Evolutionary conservation across 805 yeast genomes (phyloP).

Genomic region (Saccharomycopsis fermentans): DNA sequence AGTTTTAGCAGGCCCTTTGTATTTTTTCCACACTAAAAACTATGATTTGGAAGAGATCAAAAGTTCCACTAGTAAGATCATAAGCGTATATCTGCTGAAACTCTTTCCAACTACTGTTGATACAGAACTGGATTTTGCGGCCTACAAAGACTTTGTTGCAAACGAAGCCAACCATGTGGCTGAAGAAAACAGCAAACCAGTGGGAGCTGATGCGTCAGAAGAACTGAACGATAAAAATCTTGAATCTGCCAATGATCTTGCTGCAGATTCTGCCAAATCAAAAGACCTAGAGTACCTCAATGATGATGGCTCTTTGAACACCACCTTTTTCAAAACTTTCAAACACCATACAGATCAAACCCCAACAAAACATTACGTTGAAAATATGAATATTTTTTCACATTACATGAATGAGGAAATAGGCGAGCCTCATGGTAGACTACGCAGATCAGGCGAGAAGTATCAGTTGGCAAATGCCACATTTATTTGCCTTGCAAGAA

Average conservation of each 20-base stretch:
- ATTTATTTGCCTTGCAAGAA: slow-evolving; percentile 60
- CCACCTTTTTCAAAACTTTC: slow-evolving; percentile 8
- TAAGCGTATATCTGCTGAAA: not conserved
- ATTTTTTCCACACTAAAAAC: not conserved
- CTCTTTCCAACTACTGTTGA: not conserved
- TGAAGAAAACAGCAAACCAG: not conserved
- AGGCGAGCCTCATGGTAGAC: slow-evolving; percentile 12
- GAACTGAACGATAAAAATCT: too few relatives aligned
- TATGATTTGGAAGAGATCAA: not conserved
- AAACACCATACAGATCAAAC: slow-evolving; percentile 2
- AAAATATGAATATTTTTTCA: not conserved
- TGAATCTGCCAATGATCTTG: too few relatives aligned
- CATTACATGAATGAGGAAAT: not conserved
- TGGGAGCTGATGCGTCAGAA: too few relatives aligned
- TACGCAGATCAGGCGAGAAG: slow-evolving; percentile 23
- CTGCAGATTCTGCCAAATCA: not conserved
- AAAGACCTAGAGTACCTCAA: slow-evolving; percentile 2
- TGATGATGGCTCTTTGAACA: slow-evolving; percentile 11
- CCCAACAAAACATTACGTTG: not conserved
- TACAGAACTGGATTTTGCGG: not conserved
- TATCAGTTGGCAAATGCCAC: slow-evolving; percentile 60
- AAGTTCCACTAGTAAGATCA: not conserved
- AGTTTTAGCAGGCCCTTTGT: not conserved
- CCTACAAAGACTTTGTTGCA: not conserved
- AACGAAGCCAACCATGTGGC: not conserved